Evolutionary conservation across 2,329 filamentous ascomycete species (phyloP).

Genomic region (Penicillium sp.): DNA sequence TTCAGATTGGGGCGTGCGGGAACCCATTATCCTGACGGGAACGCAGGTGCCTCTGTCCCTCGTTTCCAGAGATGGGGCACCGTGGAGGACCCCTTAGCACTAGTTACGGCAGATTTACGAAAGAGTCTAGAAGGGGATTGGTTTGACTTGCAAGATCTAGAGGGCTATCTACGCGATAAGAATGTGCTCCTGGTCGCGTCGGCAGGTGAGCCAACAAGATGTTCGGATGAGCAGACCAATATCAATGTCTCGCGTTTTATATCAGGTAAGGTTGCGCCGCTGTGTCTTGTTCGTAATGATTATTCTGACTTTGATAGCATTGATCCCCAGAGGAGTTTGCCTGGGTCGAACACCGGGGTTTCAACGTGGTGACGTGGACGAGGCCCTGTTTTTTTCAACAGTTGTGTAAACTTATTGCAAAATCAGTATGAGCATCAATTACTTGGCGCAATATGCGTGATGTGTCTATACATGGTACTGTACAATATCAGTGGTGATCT

Average conservation of each 20-base stretch:
- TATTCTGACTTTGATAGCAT: constrained; percentile 19
- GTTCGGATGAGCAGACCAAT: neutral
- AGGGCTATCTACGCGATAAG: constrained; percentile 25
- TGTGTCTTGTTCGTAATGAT: neutral
- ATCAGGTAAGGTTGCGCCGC: neutral
- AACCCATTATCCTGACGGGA: constrained; percentile 24
- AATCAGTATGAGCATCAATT: no score
- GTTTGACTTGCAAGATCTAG: constrained; percentile 30
- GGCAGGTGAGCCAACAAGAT: neutral
- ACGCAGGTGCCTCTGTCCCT: constrained; percentile 2
- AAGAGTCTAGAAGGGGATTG: constrained; percentile 27
- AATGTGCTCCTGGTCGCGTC: constrained; percentile 17
- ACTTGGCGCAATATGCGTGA: no score
- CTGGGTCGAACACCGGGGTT: constrained; percentile 33
- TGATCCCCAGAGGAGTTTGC: constrained; percentile 25
- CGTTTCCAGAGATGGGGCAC: constrained; percentile 13
- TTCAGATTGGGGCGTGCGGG: constrained; percentile 30
- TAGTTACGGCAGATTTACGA: constrained; percentile 13
- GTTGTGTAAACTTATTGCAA: neutral
- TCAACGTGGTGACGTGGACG: constrained; percentile 25
- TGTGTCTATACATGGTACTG: neutral
- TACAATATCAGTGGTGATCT: neutral
- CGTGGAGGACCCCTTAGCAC: constrained; percentile 18
- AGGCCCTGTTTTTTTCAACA: constrained; percentile 16
- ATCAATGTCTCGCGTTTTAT: neutral